Conservation (phyloP, 306 rosid genomes). For the Datisca glomerata region DNA sequence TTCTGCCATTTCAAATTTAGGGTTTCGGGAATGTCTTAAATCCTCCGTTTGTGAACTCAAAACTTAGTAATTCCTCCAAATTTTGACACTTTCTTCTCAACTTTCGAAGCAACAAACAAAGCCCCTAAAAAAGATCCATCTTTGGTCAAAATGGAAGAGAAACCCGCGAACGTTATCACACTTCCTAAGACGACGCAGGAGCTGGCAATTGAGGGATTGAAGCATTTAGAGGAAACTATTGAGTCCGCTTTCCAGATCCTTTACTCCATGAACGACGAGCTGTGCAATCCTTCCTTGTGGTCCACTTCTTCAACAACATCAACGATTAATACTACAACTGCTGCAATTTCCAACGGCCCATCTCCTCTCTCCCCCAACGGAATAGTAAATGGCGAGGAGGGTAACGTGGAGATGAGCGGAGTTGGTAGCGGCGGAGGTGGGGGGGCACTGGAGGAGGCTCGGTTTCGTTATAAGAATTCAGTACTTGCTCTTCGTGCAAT, state of each 20-base stretch:
- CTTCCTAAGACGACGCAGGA: slow-evolving; percentile 53
- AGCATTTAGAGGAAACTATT: slow-evolving; percentile 72
- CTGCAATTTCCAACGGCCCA: slow-evolving; percentile 14
- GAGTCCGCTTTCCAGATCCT: slow-evolving; percentile 83
- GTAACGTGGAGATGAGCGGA: slow-evolving; percentile 24
- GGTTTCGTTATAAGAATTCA: slow-evolving; percentile 60
- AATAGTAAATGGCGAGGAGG: slow-evolving; percentile 36
- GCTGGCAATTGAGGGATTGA: slow-evolving; percentile 75
- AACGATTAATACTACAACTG: slow-evolving; percentile 12
- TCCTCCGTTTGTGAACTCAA: too few relatives aligned
- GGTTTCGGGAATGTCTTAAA: too few relatives aligned
- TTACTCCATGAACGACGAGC: slow-evolving; percentile 93
- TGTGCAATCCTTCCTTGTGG: slow-evolving; percentile 82
- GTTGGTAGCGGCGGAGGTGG: slow-evolving; percentile 29
- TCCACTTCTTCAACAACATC: slow-evolving; percentile 33
- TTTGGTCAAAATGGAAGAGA: slow-evolving; percentile 83
- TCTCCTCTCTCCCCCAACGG: slow-evolving; percentile 36
- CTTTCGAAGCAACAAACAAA: too few relatives aligned
- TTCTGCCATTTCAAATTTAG: too few relatives aligned
- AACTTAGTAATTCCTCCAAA: too few relatives aligned
- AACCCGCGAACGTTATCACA: slow-evolving; percentile 15
- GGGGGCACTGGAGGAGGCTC: slow-evolving; percentile 87
- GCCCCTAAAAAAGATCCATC: too few relatives aligned
- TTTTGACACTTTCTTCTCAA: too few relatives aligned
- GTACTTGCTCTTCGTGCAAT: slow-evolving; percentile 56